Conservation (phyloP, 306 rosid species). For the Elaeagnus macrophylla region DNA sequence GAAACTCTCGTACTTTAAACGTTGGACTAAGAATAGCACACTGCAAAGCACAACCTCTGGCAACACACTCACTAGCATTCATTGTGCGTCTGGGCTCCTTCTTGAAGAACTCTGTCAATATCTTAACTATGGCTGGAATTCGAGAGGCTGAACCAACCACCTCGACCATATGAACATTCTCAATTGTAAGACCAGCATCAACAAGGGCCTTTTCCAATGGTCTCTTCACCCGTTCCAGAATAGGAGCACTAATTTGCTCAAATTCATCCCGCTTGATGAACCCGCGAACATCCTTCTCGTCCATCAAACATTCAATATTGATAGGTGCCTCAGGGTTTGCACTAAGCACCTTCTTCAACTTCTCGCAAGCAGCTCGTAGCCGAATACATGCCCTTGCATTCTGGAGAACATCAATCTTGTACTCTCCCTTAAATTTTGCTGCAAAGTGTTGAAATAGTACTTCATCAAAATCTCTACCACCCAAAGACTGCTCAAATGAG, state of each 20-base stretch:
- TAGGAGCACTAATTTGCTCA: slow-evolving; percentile 70
- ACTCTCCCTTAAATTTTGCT: slow-evolving; percentile 62
- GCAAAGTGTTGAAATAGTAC: slow-evolving; percentile 74
- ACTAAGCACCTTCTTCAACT: slow-evolving; percentile 88
- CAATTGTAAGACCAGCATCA: slow-evolving; percentile 71
- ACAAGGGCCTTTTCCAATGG: slow-evolving; percentile 85
- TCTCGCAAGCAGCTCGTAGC: slow-evolving; percentile 80
- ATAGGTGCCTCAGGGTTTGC: slow-evolving; percentile 91
- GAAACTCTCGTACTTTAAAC: slow-evolving; percentile 85
- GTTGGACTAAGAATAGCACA: slow-evolving; percentile 97
- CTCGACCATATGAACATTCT: slow-evolving; percentile 68
- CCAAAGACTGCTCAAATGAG: slow-evolving; percentile 70
- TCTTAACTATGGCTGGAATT: slow-evolving; percentile 69
- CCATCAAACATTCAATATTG: slow-evolving; percentile 92
- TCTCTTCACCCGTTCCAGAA: slow-evolving; percentile 75
- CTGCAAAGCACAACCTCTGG: slow-evolving; percentile 84
- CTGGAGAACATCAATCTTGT: slow-evolving; percentile 73
- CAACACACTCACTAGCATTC: slow-evolving; percentile 97
- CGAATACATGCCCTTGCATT: slow-evolving; percentile 82
- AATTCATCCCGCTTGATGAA: slow-evolving; percentile 88
- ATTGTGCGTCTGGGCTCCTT: slow-evolving; percentile 96
- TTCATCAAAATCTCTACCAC: slow-evolving; percentile 96
- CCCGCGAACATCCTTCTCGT: slow-evolving; percentile 83
- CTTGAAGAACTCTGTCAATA: slow-evolving; percentile 70
- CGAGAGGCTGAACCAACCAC: slow-evolving; percentile 97